Percentiles rank a stretch among this genome's conserved stretches.
Evolutionary conservation across 225 moss, liverwort and hornwort species (phyloP).

Genomic region (Anthoceros angustus): DNA sequence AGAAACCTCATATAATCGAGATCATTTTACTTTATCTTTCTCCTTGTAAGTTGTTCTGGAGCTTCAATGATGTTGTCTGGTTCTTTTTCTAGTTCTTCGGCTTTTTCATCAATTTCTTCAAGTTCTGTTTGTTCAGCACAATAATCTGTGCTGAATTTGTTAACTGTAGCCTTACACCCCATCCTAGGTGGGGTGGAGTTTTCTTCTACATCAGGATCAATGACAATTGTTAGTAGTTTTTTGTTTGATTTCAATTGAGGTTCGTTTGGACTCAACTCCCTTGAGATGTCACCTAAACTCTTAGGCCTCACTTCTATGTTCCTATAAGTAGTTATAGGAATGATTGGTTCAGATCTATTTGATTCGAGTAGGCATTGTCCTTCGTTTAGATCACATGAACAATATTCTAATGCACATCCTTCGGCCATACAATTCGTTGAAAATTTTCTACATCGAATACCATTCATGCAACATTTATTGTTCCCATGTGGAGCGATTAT

Average conservation of each 20-base stretch:
- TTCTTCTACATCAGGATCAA: background rate
- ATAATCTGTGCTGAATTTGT: background rate
- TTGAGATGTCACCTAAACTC: background rate
- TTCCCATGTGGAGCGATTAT: background rate
- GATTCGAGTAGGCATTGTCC: background rate
- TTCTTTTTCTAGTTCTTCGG: background rate
- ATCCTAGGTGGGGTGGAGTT: background rate
- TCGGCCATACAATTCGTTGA: background rate
- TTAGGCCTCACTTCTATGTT: background rate
- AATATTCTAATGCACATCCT: background rate
- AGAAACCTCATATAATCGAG: background rate
- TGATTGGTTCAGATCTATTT: background rate
- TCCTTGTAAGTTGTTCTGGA: background rate
- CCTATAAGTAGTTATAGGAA: background rate
- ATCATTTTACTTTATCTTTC: background rate
- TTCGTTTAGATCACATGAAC: background rate
- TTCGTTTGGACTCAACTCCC: background rate
- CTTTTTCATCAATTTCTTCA: background rate
- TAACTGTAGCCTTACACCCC: background rate
- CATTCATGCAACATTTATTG: background rate
- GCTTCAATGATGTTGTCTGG: background rate
- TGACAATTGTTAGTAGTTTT: background rate
- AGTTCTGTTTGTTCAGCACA: background rate
- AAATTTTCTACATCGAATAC: background rate
- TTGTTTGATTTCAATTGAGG: background rate